Base-by-base conservation (phyloP, 2,329 filamentous ascomycete genomes). In the Neonectria sp. region DNA sequence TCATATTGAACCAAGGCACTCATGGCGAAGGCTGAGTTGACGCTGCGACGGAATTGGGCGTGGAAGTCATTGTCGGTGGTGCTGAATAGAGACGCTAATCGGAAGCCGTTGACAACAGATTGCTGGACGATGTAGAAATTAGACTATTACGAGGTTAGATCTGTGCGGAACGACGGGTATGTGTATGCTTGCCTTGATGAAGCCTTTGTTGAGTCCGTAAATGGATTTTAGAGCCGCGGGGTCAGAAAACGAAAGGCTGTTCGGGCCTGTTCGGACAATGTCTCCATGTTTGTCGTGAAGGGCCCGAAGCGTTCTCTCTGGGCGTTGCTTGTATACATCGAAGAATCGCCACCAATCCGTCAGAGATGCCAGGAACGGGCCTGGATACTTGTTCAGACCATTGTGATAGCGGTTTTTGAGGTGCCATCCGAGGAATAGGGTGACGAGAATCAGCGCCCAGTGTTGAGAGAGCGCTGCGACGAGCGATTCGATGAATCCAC, bases 121-220 rank as follows among this genome's bases (percentile, higher is more conserved):
- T 93, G 90, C 77, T 95, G 93, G 3, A 95, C 92, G 0, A 92
- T 88, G 76, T 95, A 95, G 78, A 95, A 95, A 70, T 93, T 90
- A 33, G 92, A 94, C 90, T 93, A 60, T 8, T 6, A 1, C 0
- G 24, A 1, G 21, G 63, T 86, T 95, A 94, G 56, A 86, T n/a
- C 7, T 37, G 35, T 6, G 82, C 3, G 7, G 8, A 2, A 15
- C 25, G 3, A 0, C 29, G 57, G n/a, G 21, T 9, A 40, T 2
- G 55, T 40, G 33, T 3, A 17, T 29, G 6, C 21, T 55, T 79
- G 93, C 92, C 88, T 96, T 96, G 55, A 88, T 82, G 72, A 94
- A 92, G 0, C 93, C 92, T 79, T 95, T 95, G 78, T 95, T 95
- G 49, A 95, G 80, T 0, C 93, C 93, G 78, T 96, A 97, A 51